Conservation (phyloP, 495 filamentous ascomycete species). For the Zalerion maritima region DNA sequence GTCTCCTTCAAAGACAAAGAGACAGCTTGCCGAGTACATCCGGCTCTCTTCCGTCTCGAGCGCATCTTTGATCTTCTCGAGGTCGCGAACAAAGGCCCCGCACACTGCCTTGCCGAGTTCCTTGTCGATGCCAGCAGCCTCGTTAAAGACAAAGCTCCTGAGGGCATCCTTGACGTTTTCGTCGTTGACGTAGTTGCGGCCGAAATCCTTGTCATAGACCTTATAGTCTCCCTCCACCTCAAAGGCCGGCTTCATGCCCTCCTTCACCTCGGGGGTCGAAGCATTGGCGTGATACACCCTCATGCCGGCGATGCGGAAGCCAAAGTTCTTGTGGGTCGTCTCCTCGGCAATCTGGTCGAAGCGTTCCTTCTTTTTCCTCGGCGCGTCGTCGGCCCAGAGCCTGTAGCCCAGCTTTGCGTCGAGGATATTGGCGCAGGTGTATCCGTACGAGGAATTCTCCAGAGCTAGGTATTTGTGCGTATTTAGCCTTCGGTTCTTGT, state of each 20-base stretch:
- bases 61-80: slow-evolving; percentile 46
- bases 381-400: slow-evolving; percentile 76
- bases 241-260: slow-evolving; percentile 6
- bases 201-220: slow-evolving; percentile 80
- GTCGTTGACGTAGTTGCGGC: slow-evolving; percentile 49
- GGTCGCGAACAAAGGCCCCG: slow-evolving; percentile 48
- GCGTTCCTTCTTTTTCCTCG: slow-evolving; percentile 56
- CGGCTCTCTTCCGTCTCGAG: slow-evolving; percentile 68
- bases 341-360: slow-evolving; percentile 65
- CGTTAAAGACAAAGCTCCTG: slow-evolving; percentile 54
- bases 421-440: slow-evolving; percentile 77
- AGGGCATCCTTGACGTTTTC: slow-evolving; percentile 64
- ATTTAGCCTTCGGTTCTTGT: slow-evolving; percentile 39
- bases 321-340: slow-evolving; percentile 68
- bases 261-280: slow-evolving; percentile 28
- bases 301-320: slow-evolving; percentile 90
- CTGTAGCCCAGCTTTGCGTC: slow-evolving; percentile 82
- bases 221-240: slow-evolving; percentile 39
- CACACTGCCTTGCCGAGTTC: slow-evolving; percentile 41
- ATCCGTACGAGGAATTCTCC: slow-evolving; percentile 72
- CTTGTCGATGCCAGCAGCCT: slow-evolving; percentile 41
- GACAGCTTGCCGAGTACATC: slow-evolving; percentile 84
- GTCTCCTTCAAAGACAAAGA: slow-evolving; percentile 91
- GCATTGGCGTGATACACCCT: slow-evolving; percentile 62
- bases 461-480: slow-evolving; percentile 73